A percentile compares a stretch with the other conserved stretches of the same genome.
Conservation (phyloP, 257 asterid species). For the Ehretia macrophylla region DNA sequence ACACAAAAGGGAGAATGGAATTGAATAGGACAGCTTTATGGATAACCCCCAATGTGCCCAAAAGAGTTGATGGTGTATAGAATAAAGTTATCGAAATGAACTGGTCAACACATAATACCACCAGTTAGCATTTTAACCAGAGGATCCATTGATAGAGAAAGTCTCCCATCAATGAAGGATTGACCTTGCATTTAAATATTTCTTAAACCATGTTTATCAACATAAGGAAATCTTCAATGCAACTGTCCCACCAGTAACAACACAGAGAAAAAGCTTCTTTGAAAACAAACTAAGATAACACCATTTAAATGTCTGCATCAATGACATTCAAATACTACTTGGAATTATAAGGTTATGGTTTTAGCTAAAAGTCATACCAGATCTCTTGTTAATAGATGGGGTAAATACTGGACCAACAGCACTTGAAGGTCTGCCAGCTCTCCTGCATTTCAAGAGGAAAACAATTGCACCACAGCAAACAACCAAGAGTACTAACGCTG, state of each 20-base stretch:
- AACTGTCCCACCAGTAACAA: background rate
- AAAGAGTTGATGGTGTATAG: too few species aligned
- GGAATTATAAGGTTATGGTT: too few species aligned
- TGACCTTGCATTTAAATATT: background rate
- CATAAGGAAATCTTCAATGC: background rate
- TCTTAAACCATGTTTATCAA: background rate
- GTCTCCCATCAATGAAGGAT: background rate
- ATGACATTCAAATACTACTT: too few species aligned
- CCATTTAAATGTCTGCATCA: background rate
- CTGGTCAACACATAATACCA: too few species aligned
- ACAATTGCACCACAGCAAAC: constrained; percentile 67
- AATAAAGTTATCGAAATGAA: too few species aligned
- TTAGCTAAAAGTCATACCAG: constrained; percentile 37
- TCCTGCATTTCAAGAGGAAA: constrained; percentile 72
- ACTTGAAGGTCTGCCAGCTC: constrained; percentile 55
- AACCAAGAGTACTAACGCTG: constrained; percentile 76
- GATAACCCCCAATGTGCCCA: too few species aligned
- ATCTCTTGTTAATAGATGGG: constrained; percentile 69
- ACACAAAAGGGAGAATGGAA: too few species aligned
- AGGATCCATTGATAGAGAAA: too few species aligned
- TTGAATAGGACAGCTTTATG: too few species aligned
- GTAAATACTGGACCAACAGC: constrained; percentile 76
- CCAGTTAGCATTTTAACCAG: too few species aligned
- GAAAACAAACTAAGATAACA: too few species aligned
- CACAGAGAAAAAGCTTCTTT: too few species aligned